Percentiles rank a stretch among this genome's conserved stretches.
Conservation (phyloP, 352 stramenopile genomes). For the Pythium vanterpoolii region DNA sequence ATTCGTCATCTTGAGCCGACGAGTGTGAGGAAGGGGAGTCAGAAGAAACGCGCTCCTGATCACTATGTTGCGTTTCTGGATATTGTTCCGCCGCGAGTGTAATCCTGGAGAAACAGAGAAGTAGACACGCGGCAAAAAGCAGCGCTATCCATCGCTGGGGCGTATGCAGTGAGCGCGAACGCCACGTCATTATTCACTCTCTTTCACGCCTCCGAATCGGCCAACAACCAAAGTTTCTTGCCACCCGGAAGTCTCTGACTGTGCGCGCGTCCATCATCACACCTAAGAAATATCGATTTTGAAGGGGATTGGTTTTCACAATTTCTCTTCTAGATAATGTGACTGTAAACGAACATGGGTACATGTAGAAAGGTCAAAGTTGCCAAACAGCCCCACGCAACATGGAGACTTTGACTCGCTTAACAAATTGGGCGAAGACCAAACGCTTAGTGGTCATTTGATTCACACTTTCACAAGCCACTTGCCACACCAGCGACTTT, state of each 20-base stretch:
- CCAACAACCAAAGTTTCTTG: background rate
- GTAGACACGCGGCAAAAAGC: background rate
- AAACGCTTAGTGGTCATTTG: no score
- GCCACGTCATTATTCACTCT: background rate
- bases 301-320: background rate
- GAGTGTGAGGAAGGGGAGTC: background rate
- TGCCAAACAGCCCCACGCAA: no score
- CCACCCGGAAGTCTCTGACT: background rate
- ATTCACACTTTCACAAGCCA: no score
- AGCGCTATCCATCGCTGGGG: background rate
- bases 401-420: no score
- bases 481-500: background rate
- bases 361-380: background rate
- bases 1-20: no score
- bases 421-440: no score
- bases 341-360: background rate
- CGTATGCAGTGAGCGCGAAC: background rate
- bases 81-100: slow-evolving; percentile 6
- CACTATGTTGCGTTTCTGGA: slow-evolving; percentile 2
- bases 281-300: background rate
- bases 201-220: background rate
- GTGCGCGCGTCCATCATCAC: background rate
- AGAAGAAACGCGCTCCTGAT: slow-evolving; percentile 2
- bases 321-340: background rate
- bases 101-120: background rate